These are phyloP conservation scores for Sindora glabra DNA, from an alignment of 306 rosid species.

Conservation along the genomic window DNA sequence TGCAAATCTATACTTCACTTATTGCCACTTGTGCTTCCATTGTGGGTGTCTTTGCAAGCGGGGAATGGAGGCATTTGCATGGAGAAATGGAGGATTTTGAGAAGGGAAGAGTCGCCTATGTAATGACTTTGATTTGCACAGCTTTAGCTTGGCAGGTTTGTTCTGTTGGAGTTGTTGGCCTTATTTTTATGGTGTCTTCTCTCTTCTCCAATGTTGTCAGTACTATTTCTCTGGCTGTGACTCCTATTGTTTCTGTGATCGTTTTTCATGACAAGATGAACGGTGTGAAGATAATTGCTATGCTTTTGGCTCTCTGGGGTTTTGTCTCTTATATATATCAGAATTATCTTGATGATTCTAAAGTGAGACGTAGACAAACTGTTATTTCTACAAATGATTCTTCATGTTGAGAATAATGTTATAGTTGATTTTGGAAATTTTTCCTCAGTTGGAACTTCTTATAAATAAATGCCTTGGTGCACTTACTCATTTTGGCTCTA, in stretches of 20 bases:
- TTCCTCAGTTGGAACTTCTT: not conserved
- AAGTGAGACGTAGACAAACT: slow-evolving; percentile 26
- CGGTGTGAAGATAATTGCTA: slow-evolving; percentile 72
- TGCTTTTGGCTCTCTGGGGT: slow-evolving; percentile 92
- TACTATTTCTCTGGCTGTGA: slow-evolving; percentile 74
- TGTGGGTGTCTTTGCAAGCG: slow-evolving; percentile 69
- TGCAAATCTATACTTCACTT: slow-evolving; percentile 82
- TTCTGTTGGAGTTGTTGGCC: slow-evolving; percentile 85
- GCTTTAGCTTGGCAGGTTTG: slow-evolving; percentile 84
- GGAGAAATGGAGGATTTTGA: slow-evolving; percentile 58
- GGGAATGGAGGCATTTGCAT: slow-evolving; percentile 67
- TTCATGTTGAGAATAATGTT: slow-evolving; percentile 10
- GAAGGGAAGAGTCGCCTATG: slow-evolving; percentile 53
- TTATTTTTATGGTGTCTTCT: slow-evolving; percentile 78
- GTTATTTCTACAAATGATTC: slow-evolving; percentile 19
- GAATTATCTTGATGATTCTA: slow-evolving; percentile 67
- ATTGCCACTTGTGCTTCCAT: slow-evolving; percentile 59
- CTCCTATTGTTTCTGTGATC: slow-evolving; percentile 75
- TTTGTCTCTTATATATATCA: slow-evolving; percentile 67
- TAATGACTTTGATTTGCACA: slow-evolving; percentile 67
- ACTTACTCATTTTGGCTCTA: too few species aligned
- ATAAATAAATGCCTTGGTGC: not conserved
- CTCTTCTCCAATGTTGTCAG: slow-evolving; percentile 90
- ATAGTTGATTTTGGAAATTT: not conserved
- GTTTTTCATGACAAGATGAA: slow-evolving; percentile 79